phyloP scores from a whole-genome alignment of 2,329 filamentous ascomycete genomes.

The Diplodia corticola region DNA sequence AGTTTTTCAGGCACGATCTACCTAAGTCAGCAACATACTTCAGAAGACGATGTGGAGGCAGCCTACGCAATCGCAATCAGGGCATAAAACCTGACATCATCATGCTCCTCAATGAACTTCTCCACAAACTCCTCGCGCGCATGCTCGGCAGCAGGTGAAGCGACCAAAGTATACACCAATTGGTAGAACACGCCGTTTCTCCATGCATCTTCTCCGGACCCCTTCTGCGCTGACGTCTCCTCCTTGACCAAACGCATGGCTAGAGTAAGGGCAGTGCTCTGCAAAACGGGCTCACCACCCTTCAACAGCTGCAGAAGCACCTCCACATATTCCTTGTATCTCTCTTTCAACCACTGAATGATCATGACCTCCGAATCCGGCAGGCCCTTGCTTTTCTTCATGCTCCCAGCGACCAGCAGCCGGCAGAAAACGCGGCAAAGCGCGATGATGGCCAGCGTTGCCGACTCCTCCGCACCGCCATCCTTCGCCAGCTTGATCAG shows the following conservation, averaged over 20 bases:
- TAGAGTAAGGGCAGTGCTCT: conserved; percentile 71
- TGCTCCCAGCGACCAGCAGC: conserved; percentile 70
- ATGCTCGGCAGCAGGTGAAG: conserved; percentile 56
- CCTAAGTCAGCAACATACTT: neutral
- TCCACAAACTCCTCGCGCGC: conserved; percentile 72
- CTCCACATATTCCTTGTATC: conserved; percentile 69
- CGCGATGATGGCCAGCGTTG: conserved; percentile 71
- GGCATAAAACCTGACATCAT: conserved; percentile 83
- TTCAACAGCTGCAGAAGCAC: conserved; percentile 60
- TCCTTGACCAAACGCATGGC: conserved; percentile 83
- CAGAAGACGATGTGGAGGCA: neutral
- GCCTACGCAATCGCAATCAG: conserved; percentile 72
- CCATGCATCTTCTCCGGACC: conserved; percentile 67
- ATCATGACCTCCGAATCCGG: conserved; percentile 75
- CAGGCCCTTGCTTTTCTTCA: conserved; percentile 65
- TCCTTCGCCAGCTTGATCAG: conserved; percentile 62
- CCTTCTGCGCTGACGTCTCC: conserved; percentile 65
- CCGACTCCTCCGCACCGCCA: conserved; percentile 55
- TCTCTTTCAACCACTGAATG: conserved; percentile 74
- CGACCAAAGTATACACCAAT: conserved; percentile 64
- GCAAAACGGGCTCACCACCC: conserved; percentile 59
- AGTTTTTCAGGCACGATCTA: conserved; percentile 14
- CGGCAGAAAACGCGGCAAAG: conserved; percentile 85
- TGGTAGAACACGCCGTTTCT: conserved; percentile 65
- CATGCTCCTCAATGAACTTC: conserved; percentile 75